Percentiles rank a stretch among this genome's conserved stretches.
These are phyloP conservation scores for Holtermanniella nyarrowii DNA, from an alignment of 768 basidiomycete species.

Conservation along the genomic window DNA sequence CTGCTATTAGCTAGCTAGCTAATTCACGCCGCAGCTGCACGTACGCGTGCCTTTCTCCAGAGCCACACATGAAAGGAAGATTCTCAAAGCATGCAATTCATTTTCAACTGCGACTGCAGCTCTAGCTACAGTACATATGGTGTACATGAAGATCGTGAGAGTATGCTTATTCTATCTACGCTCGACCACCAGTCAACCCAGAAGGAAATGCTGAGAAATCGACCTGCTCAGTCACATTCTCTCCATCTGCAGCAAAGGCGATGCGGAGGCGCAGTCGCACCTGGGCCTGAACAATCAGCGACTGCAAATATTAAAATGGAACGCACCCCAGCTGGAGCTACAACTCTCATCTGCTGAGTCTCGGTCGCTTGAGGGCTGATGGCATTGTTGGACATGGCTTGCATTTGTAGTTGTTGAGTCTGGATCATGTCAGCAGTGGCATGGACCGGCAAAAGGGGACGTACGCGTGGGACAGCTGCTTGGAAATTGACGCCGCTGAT, in stretches of 20 bases:
- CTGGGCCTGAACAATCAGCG: conserved; percentile 50
- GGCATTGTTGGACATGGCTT: conserved; percentile 83
- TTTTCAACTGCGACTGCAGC: too few relatives aligned
- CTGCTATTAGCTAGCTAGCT: too few relatives aligned
- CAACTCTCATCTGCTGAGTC: conserved; percentile 89
- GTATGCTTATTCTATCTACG: too few relatives aligned
- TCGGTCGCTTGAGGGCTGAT: conserved; percentile 68
- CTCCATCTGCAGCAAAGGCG: conserved; percentile 58
- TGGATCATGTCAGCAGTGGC: conserved; percentile 41
- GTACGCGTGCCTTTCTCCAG: too few relatives aligned
- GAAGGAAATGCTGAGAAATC: conserved; percentile 85
- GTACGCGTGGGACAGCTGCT: conserved; percentile 90
- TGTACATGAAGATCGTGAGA: too few relatives aligned
- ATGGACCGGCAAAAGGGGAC: conserved; percentile 7
- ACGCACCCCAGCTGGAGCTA: conserved; percentile 77
- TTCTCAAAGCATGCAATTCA: too few relatives aligned
- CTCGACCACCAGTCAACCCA: conserved; percentile 32
- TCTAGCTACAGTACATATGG: too few relatives aligned
- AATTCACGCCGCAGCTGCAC: too few relatives aligned
- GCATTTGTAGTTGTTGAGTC: conserved; percentile 96
- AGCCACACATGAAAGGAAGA: too few relatives aligned
- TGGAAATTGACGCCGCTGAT: conserved; percentile 76
- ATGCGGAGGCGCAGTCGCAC: conserved; percentile 78
- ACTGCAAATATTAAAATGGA: background rate
- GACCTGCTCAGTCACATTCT: conserved; percentile 75